Evolutionary conservation across 1,139 yeast genomes (phyloP), one percentile per base, ranked within the genome.

Genomic region (Groenewaldozyma auringiensis): DNA sequence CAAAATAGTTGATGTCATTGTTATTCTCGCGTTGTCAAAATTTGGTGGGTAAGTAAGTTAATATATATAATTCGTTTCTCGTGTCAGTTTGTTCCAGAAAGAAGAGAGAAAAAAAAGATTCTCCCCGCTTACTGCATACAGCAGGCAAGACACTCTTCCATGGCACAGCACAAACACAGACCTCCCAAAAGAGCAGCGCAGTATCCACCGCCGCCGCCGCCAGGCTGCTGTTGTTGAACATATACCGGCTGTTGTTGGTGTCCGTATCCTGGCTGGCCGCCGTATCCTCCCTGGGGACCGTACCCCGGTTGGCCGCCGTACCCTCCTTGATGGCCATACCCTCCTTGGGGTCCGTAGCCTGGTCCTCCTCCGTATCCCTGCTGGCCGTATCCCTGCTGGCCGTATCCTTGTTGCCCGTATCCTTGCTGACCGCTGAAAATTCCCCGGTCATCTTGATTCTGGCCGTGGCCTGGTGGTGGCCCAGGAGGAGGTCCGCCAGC

Each of bases 101-200:
- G n/a, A n/a, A n/a, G n/a, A n/a, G n/a, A n/a, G n/a, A n/a, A n/a
- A n/a, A n/a, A n/a, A n/a, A n/a, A n/a, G n/a, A n/a, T n/a, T n/a
- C n/a, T n/a, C n/a, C n/a, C n/a, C n/a, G 29, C 11, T 35, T 35
- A 35, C 22, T 35, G 21, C 38, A 35, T 25, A 58, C 13, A 61
- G 60, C 44, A 72, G 71, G 52, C 75, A 69, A 59, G 37, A 35
- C 58, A 55, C 40, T 55, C 58, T 36, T 56, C 59, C 34, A 52
- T 42, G n/a, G 58, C 58, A 40, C 60, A 56, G 42, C 59, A 55
- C 40, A 52, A 37, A 42, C 59, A 56, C 41, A 53, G 38, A n/a
- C 52, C 53, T 2, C 51, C 60, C 35, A 54, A 45, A 39, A 53
- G 51, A 17, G 57, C 56, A 11, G 49, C 53, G 44, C 59, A 55